Conservation (phyloP, 768 basidiomycete genomes). For the Terana coerulea region DNA sequence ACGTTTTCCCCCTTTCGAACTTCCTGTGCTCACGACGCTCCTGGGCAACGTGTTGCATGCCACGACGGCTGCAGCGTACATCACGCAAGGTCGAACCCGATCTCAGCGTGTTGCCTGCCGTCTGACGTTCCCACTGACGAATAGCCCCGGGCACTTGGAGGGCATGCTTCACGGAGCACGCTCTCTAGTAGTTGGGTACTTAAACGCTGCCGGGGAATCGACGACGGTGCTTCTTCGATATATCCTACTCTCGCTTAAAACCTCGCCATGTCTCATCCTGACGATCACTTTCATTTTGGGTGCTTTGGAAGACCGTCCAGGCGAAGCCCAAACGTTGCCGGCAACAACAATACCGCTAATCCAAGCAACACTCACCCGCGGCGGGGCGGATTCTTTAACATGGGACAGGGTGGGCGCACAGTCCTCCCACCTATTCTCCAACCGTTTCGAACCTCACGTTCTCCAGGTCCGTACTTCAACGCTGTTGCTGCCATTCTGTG, state of each 20-base stretch:
- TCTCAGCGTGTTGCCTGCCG: not conserved
- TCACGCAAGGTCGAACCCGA: too few relatives aligned
- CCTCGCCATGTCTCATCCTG: constrained; percentile 64
- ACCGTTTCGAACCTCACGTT: constrained; percentile 84
- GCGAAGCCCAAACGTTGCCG: constrained; percentile 59
- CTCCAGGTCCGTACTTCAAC: constrained; percentile 72
- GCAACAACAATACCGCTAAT: constrained; percentile 19
- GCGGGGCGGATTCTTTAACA: constrained; percentile 63
- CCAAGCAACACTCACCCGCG: constrained; percentile 28
- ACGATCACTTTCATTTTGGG: constrained; percentile 64
- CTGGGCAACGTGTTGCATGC: not conserved
- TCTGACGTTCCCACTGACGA: too few relatives aligned
- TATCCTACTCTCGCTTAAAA: constrained; percentile 37
- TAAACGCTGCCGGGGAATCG: constrained; percentile 14
- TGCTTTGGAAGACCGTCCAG: constrained; percentile 53
- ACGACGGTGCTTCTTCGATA: constrained; percentile 22
- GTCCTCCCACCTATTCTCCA: constrained; percentile 83
- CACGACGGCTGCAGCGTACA: not conserved
- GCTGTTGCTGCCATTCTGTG: constrained; percentile 20
- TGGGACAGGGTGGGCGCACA: constrained; percentile 87
- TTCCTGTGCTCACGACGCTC: not conserved
- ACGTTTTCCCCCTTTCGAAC: constrained; percentile 2
- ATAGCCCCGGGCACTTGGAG: too few relatives aligned
- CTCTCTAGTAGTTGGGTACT: constrained; percentile 19
- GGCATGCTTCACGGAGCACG: constrained; percentile 14